Evolutionary conservation across 1,284 basidiomycete species (phyloP), one percentile per base, ranked within the genome.

Genomic region (Neotropicomus parvogracilis): DNA sequence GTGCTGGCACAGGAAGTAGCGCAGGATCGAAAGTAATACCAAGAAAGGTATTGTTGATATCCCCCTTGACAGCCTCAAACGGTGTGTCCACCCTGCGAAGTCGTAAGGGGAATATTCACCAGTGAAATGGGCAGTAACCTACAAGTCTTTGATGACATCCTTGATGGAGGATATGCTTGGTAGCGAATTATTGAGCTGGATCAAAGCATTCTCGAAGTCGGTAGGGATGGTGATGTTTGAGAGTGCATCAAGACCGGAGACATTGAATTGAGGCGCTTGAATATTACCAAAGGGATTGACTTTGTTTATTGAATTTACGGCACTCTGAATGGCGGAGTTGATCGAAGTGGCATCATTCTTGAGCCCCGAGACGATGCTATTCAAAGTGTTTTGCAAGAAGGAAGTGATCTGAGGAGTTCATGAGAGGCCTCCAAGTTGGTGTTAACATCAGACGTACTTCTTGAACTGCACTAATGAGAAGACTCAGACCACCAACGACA

Each of bases 1-100:
- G 77, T 36, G 74, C 71, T 0, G 90, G 91, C 1, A 93, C 77
- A 6, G 91, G 87, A 16, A 95, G 75, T 6, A 81, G 67, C 13
- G 82, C 78, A 24, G 81, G 73, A 60, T 90, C 79, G 66, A 92
- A 87, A 19, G 70, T 70, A 29, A 90, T 73, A 13, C 77, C 76
- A n/a, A 75, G 63, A 54, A 95, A 87, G 0, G 91, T 94, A 46
- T 83, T 75, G 63, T 95, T 95, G 66, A 97, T 92, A 46, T 94
- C 88, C 53, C 79, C 72, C 66, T 91, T 94, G 43, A 97, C 69
- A 3, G 80, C 72, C 59, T 95, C 87, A 60, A 97, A 95, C 0
- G 94, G 94, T 0, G 77, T 82, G 57, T 90, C 84, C 58, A 95
- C 79, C 46, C 88, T 91, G 54, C 4, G 34, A 32, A n/a, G 21